Conservation (phyloP, 305 asterid species). For the Fraxinus latifolia region DNA sequence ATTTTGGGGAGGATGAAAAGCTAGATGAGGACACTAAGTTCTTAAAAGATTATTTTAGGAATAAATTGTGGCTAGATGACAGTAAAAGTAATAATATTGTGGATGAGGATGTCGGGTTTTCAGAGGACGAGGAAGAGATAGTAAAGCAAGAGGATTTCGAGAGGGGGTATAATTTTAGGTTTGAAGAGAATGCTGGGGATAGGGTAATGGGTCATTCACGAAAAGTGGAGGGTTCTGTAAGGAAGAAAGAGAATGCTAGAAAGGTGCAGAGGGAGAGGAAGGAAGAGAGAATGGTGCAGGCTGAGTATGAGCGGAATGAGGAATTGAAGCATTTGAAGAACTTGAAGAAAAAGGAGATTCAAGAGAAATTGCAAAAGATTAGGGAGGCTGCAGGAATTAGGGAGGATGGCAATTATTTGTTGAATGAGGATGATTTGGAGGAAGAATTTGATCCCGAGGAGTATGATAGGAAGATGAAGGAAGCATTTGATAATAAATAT, state of each 20-base stretch:
- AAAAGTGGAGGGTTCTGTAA: slow-evolving; percentile 81
- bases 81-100: slow-evolving; percentile 23
- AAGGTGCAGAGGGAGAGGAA: slow-evolving; percentile 83
- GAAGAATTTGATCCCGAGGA: slow-evolving; percentile 75
- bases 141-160: slow-evolving; percentile 87
- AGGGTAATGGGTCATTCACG: slow-evolving; percentile 74
- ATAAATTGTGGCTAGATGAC: slow-evolving; percentile 62
- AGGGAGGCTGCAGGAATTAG: slow-evolving; percentile 71
- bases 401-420: slow-evolving; percentile 37
- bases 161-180: slow-evolving; percentile 70
- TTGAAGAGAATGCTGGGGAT: slow-evolving; percentile 82
- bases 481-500: slow-evolving; percentile 56
- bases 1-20: slow-evolving; percentile 71
- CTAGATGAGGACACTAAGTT: slow-evolving; percentile 53
- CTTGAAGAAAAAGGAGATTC: slow-evolving; percentile 76
- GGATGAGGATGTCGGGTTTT: slow-evolving; percentile 37
- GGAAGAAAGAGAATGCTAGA: slow-evolving; percentile 69
- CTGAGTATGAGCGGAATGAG: slow-evolving; percentile 64
- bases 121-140: slow-evolving; percentile 76
- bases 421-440: slow-evolving; percentile 74
- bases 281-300: slow-evolving; percentile 67
- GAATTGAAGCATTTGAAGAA: slow-evolving; percentile 85
- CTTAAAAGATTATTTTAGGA: slow-evolving; percentile 61
- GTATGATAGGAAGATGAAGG: slow-evolving; percentile 75
- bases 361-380: slow-evolving; percentile 76